A percentile compares a stretch with the other conserved stretches of the same genome.
Evolutionary conservation across 208 protist genomes (phyloP).

Genomic region (Acanthamoeba castellanii): DNA sequence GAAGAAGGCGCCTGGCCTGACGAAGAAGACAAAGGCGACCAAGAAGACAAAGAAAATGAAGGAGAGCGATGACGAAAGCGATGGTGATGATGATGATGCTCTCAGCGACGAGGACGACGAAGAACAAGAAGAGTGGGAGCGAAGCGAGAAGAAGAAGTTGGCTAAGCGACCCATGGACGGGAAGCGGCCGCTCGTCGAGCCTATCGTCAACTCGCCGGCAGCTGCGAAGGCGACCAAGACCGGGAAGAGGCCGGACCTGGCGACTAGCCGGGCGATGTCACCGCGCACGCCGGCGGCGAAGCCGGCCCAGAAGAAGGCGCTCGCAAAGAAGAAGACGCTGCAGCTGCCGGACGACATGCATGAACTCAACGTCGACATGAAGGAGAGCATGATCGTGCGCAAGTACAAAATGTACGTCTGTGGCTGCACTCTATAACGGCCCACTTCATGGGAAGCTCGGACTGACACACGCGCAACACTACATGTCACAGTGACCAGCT

Average conservation of each 20-base stretch:
- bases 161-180: neutral
- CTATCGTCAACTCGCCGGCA: neutral
- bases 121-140: neutral
- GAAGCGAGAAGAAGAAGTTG: neutral
- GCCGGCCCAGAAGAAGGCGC: neutral
- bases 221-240: neutral
- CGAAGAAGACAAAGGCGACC: neutral
- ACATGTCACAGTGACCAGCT: constrained; percentile 19
- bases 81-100: neutral
- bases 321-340: neutral
- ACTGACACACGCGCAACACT: neutral
- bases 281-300: neutral
- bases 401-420: constrained; percentile 26
- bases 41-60: constrained; percentile 7
- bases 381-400: constrained; percentile 20
- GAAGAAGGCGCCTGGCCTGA: neutral
- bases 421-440: neutral
- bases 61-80: neutral
- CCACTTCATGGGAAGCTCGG: too few relatives aligned
- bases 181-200: neutral
- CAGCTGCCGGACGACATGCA: constrained; percentile 38
- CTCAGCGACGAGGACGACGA: neutral
- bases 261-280: neutral
- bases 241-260: neutral
- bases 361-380: constrained; percentile 17